These are phyloP conservation scores for Botrytis galanthina DNA, from an alignment of 2,329 filamentous ascomycete genomes.

Conservation along the genomic window DNA sequence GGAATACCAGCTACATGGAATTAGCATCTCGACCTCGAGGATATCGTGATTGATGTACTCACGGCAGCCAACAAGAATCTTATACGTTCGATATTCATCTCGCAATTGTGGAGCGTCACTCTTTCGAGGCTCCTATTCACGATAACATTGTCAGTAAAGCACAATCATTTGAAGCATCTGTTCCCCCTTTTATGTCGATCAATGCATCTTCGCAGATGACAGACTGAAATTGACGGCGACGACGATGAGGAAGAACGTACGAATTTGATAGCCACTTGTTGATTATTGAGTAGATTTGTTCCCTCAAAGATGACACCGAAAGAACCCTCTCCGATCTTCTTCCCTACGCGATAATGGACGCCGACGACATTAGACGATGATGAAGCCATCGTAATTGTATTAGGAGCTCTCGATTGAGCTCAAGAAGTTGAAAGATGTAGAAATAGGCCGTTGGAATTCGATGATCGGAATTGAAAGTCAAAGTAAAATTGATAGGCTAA, in stretches of 20 bases:
- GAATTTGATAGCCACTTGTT: slow-evolving; percentile 99
- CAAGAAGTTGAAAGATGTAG: slow-evolving; percentile 6
- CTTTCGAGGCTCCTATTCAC: slow-evolving; percentile 83
- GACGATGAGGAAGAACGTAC: slow-evolving; percentile 53
- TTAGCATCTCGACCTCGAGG: slow-evolving; percentile 38
- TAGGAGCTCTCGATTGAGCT: slow-evolving; percentile 29
- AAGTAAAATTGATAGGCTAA: slow-evolving; percentile 26
- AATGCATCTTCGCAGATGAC: background rate
- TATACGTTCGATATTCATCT: slow-evolving; percentile 99
- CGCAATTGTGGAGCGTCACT: slow-evolving; percentile 96
- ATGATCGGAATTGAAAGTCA: slow-evolving; percentile 12
- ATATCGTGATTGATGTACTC: slow-evolving; percentile 49
- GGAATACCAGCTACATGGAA: slow-evolving; percentile 78
- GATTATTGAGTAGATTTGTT: slow-evolving; percentile 97
- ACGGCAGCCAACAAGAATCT: slow-evolving; percentile 99
- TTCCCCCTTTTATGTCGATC: slow-evolving; percentile 14
- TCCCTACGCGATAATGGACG: slow-evolving; percentile 97
- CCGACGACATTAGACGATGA: slow-evolving; percentile 85
- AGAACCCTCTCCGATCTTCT: slow-evolving; percentile 98
- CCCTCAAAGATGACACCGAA: slow-evolving; percentile 99
- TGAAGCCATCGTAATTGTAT: slow-evolving; percentile 35
- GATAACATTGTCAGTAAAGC: slow-evolving; percentile 1
- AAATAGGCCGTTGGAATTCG: background rate
- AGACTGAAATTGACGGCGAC: background rate
- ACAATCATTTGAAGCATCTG: background rate